phyloP scores from a whole-genome alignment of 306 rosid genomes.

The Acacia melanoxylon region DNA sequence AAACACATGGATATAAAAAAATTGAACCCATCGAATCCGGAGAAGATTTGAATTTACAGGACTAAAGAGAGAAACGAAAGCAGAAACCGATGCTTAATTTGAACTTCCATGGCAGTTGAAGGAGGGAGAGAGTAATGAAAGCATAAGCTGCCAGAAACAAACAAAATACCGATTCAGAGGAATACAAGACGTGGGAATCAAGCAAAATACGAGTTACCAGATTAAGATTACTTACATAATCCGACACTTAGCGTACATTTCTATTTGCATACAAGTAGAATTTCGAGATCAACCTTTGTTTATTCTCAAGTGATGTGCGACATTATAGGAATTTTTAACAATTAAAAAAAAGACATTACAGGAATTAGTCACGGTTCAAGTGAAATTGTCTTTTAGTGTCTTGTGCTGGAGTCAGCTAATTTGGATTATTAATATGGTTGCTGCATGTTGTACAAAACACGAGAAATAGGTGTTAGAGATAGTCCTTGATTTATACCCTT shows the following conservation, averaged over 20 bases:
- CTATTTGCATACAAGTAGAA: neutral
- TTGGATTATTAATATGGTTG: neutral
- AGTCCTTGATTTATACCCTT: too few relatives aligned
- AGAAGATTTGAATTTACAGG: neutral
- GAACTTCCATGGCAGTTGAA: neutral
- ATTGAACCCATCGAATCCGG: neutral
- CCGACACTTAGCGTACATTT: neutral
- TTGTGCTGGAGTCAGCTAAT: neutral
- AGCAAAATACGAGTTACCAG: neutral
- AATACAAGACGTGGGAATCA: neutral
- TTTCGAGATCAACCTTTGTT: neutral
- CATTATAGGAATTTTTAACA: neutral
- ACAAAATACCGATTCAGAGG: neutral
- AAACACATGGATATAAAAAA: constrained; percentile 1
- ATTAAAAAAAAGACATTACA: neutral
- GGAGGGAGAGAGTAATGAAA: neutral
- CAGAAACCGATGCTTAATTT: neutral
- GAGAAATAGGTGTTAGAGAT: too few relatives aligned
- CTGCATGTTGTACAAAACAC: neutral
- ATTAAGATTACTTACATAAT: neutral
- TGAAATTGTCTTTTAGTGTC: neutral
- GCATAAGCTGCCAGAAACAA: neutral
- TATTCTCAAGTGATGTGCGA: neutral
- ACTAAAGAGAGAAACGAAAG: neutral
- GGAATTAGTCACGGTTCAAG: neutral